Conservation (phyloP, 208 protist genomes). For the Histomonas meleagridis region DNA sequence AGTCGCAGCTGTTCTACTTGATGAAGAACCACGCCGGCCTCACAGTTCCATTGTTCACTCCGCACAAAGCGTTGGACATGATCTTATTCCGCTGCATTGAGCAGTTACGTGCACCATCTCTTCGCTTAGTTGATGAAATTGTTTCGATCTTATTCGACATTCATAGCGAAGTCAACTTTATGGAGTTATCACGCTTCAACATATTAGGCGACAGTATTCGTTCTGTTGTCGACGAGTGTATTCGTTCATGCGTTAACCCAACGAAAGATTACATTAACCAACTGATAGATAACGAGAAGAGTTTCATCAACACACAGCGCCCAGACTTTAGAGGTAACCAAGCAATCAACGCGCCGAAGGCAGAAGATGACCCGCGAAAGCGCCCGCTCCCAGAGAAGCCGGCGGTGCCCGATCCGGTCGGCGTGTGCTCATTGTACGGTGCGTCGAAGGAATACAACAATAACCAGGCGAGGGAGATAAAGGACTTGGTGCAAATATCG, state of each 20-base stretch:
- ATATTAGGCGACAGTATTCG: neutral
- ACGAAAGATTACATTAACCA: neutral
- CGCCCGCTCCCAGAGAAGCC: neutral
- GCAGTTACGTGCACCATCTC: neutral
- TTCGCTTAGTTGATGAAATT: neutral
- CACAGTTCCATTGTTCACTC: neutral
- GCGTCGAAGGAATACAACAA: neutral
- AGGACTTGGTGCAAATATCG: neutral
- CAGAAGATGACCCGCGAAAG: neutral
- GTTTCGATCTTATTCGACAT: neutral
- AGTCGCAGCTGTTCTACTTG: neutral
- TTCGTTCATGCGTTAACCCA: neutral
- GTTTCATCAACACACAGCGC: neutral
- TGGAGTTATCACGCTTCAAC: neutral
- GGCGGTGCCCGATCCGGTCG: neutral
- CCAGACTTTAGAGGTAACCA: neutral
- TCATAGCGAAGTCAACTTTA: neutral
- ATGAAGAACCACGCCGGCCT: neutral
- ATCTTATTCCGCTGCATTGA: neutral
- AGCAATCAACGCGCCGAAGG: neutral
- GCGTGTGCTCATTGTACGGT: neutral
- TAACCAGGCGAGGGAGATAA: neutral
- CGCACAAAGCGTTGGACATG: neutral
- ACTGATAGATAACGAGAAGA: neutral
- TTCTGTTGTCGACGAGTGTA: neutral